These are phyloP conservation scores for Plantago rigida DNA, from an alignment of 305 asterid species.

Conservation along the genomic window DNA sequence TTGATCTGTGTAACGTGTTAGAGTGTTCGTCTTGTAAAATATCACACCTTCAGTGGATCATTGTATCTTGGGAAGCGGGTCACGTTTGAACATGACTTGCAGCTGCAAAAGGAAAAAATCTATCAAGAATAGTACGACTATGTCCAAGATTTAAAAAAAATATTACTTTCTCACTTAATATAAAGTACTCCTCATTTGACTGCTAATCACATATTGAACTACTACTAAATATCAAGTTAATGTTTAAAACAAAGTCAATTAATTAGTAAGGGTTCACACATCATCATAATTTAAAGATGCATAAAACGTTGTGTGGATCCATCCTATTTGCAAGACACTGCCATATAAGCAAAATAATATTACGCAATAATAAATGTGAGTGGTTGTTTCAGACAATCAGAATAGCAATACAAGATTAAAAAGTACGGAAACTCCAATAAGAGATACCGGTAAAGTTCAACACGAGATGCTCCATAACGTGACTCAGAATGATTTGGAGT, in stretches of 20 bases:
- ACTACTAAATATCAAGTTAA: no score
- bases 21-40: slow-evolving; percentile 1
- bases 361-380: slow-evolving; percentile 5
- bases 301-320: no score
- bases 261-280: no score
- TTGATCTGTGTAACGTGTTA: no score
- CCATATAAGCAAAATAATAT: slow-evolving; percentile 6
- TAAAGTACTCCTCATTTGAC: no score
- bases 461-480: slow-evolving; percentile 67
- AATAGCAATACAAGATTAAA: slow-evolving; percentile 14
- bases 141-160: slow-evolving; percentile 4
- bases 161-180: neutral
- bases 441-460: slow-evolving; percentile 70
- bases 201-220: no score
- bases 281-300: no score
- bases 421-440: slow-evolving; percentile 5
- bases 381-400: slow-evolving; percentile 7
- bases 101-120: slow-evolving; percentile 40
- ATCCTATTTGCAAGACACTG: neutral
- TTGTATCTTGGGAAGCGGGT: slow-evolving; percentile 97
- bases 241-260: no score
- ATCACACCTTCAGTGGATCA: slow-evolving; percentile 76
- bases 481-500: slow-evolving; percentile 51
- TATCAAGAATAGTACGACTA: slow-evolving; percentile 17
- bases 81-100: slow-evolving; percentile 58